These are phyloP conservation scores for Polytrichum formosum DNA, from an alignment of 225 moss, liverwort and hornwort species.

Conservation along the genomic window DNA sequence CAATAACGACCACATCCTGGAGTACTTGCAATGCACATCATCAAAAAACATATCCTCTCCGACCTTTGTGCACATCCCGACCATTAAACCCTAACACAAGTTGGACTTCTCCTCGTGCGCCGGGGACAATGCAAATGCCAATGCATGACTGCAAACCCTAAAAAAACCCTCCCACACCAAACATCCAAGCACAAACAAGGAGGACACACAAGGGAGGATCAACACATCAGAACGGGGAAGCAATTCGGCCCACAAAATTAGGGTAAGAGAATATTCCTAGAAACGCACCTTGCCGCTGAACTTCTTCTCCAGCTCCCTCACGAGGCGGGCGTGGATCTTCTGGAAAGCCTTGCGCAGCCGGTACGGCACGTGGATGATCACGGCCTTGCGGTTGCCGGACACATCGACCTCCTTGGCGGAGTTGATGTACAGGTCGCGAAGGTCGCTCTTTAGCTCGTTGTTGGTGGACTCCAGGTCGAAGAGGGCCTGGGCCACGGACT, in stretches of 20 bases:
- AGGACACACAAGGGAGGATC: too few species aligned
- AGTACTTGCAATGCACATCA: background rate
- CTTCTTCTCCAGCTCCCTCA: constrained; percentile 98
- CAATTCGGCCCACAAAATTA: too few species aligned
- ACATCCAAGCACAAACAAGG: too few species aligned
- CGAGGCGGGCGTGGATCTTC: constrained; percentile 88
- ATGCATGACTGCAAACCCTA: too few species aligned
- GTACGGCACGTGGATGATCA: constrained; percentile 88
- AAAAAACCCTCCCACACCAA: too few species aligned
- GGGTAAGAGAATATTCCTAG: too few species aligned
- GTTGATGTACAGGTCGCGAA: constrained; percentile 92
- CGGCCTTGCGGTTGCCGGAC: constrained; percentile 76
- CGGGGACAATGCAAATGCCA: too few species aligned
- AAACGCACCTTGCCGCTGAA: constrained; percentile 82
- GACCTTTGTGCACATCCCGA: too few species aligned
- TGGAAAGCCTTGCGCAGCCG: constrained; percentile 95
- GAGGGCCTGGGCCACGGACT: constrained; percentile 90
- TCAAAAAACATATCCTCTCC: too few species aligned
- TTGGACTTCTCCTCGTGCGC: too few species aligned
- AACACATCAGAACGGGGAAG: too few species aligned
- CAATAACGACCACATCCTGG: constrained; percentile 89
- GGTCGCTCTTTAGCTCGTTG: constrained; percentile 88
- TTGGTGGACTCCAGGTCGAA: constrained; percentile 98
- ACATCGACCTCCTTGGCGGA: constrained; percentile 94
- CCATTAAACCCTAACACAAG: too few species aligned